Evolutionary conservation across 345 rosid species (phyloP), one percentile per base, ranked within the genome.

Genomic region (Camelina hispida): DNA sequence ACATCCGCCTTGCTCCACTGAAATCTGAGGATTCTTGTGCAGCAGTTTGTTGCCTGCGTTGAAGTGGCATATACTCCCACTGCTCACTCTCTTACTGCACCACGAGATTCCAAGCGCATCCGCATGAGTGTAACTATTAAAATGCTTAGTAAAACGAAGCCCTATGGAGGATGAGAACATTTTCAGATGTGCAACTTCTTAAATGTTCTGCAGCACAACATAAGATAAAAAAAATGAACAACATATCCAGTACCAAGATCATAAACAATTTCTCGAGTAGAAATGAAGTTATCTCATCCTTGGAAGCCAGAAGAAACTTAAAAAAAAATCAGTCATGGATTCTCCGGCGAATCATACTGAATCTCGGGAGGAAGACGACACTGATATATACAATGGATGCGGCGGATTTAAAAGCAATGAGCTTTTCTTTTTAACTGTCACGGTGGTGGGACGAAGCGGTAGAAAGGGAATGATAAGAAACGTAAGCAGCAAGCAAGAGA

Each of bases 51-150:
- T 44, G 83, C 90, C 4, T 70, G 68, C 4, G 84, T 56, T 67
- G 86, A 62, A 42, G 84, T 68, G 18, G 89, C 68, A 44, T 74
- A 51, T 14, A 81, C 74, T 85, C 4, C 85, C 88, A 72, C 82
- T 86, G 25, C 69, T 86, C 54, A 69, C 89, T 2, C 81, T 44
- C 52, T 74, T 79, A 82, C 97, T 89, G 88, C 82, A 84, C 18
- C 18, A 63, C 16, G 0, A 66, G 30, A 61, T 15, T 11, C 8
- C 22, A 75, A 30, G 11, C 7, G 40, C n/a, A n/a, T n/a, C n/a
- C n/a, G n/a, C 18, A 60, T 68, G 60, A 76, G 69, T 28, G 34
- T 68, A 46, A 46, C 50, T 43, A 46, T 6, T 0, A 46, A 15
- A 15, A 46, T 46, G 18, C 17, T 46, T 6, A 46, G 6, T 6